Evolutionary conservation across 352 stramenopile species (phyloP), one percentile per base, ranked within the genome.

Genomic region (Phytophthora sansomeana): DNA sequence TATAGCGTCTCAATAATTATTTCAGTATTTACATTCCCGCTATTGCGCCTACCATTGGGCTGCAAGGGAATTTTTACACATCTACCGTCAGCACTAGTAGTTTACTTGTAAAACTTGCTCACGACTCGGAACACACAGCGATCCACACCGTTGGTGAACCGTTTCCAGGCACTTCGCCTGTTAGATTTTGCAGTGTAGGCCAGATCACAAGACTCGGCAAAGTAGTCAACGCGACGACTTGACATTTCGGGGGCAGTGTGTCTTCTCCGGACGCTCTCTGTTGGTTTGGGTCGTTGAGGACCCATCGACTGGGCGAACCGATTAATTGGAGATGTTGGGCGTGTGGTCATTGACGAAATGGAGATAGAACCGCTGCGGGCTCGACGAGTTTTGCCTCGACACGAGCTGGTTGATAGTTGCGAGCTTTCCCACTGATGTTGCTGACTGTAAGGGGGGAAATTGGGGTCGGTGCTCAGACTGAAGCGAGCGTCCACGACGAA

Each of bases 81-180:
- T 41, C 21, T 24, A 24, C 21, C 21, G 21, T 24, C 21, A 24
- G n/a, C 16, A 28, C 6, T n/a, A 26, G 24, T 14, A 44, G 4
- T 38, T 78, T 32, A 72, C 47, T 60, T 72, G 61, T 73, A 75
- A 41, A 78, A 78, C 24, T 75, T 75, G 52, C 56, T 69, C 16
- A 69, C 59, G 19, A 78, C 56, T 10, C 70, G 65, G 28, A 69
- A 63, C 6, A 78, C 39, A 24, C 66, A 75, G 19, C 63, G 71
- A 67, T 75, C 66, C 6, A 75, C 61, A 54, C 66, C 73, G 19
- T 72, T 47, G 0, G 56, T 48, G 48, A 78, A 57, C 44, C 70
- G 55, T 17, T 55, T 54, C 70, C 70, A 75, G 28, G 62, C 33
- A 17, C 48, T 75, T 42, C 43, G 58, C 41, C 61, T 51, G 29